Evolutionary conservation across 768 basidiomycete species (phyloP).

Genomic region (Hortiboletus flavorubellus): DNA sequence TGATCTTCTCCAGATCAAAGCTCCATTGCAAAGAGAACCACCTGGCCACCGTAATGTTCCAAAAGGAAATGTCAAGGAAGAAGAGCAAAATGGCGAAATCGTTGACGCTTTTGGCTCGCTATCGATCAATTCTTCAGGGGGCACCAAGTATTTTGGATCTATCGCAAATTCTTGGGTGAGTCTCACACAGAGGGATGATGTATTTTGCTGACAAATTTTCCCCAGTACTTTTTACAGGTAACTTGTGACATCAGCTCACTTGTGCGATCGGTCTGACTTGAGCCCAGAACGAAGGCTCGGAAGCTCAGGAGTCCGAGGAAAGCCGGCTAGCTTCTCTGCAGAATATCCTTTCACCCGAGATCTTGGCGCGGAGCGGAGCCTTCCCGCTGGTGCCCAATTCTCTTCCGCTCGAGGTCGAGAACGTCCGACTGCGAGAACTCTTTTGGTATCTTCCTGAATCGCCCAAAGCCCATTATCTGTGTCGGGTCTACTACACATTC

Average conservation of each 20-base stretch:
- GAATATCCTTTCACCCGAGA: conserved; percentile 55
- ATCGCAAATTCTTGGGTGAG: conserved; percentile 74
- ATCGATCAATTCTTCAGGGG: conserved; percentile 68
- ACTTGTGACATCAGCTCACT: background rate
- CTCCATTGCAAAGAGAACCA: conserved; percentile 70
- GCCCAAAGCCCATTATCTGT: conserved; percentile 57
- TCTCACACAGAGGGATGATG: background rate
- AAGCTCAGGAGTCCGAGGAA: conserved; percentile 48
- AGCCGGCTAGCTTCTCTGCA: conserved; percentile 48
- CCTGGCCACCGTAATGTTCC: conserved; percentile 38
- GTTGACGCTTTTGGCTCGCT: conserved; percentile 79
- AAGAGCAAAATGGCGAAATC: conserved; percentile 61
- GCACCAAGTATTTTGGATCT: conserved; percentile 73
- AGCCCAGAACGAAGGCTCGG: conserved; percentile 55
- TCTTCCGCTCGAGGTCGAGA: conserved; percentile 38
- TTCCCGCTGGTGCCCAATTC: conserved; percentile 54
- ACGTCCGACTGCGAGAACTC: conserved; percentile 52
- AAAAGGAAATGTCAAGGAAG: conserved; percentile 48
- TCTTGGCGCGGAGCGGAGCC: conserved; percentile 60
- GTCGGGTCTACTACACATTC: conserved; percentile 57
- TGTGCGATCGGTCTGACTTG: conserved; percentile 9
- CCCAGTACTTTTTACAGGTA: conserved; percentile 74
- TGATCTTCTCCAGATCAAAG: conserved; percentile 72
- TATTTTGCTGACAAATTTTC: conserved; percentile 10
- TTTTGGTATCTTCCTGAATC: conserved; percentile 68